Base-by-base conservation (phyloP, 2,329 filamentous ascomycete species). In the Trichoderma sp. region DNA sequence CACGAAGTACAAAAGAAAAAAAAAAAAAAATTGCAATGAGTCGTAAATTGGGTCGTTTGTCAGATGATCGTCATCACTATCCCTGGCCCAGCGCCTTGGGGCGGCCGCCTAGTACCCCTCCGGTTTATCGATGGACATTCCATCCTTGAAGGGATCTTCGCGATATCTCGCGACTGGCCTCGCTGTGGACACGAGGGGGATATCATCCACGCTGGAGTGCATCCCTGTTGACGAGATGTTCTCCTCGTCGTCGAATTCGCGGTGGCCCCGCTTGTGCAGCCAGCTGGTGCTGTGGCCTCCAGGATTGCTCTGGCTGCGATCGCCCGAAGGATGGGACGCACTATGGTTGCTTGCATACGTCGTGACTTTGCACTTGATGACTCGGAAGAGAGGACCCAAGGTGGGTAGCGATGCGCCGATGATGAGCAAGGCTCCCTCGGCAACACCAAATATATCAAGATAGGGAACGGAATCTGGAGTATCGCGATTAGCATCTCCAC, bases 331-430 rank as follows among this genome's bases (percentile, higher is more conserved):
- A 54, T 69, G 68, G 10, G 55, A 69, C 24, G 69, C 61, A 34
- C 52, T 64, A 5, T 66, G 59, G 4, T 34, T 46, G 55, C 63
- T 72, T 16, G 55, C 63, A 28, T 74, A 66, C 5, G 69, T 71
- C 3, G 60, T 68, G 24, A 73, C 65, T 32, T 72, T 73, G 7
- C 70, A 70, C 16, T 69, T 72, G 7, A 68, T 68, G 2, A 73
- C 51, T 4, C 74, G 71, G 26, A 75, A 71, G 1, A 75, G 68
- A 16, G 74, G 73, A 2, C 72, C 74, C 5, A 75, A 54, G 1
- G 74, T 72, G 5, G 74, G 74, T 1, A 75, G 66, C 6, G 74
- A 75, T 13, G 73, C 71, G 55, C 74, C 74, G 21, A 75, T 71
- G 24, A 75, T 52, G 30, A 75, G 70, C 63, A 75, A 73, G 55